Percentiles rank a stretch among this genome's conserved stretches.
phyloP scores from a whole-genome alignment of 306 rosid species.

The Lathyrus sativus region DNA sequence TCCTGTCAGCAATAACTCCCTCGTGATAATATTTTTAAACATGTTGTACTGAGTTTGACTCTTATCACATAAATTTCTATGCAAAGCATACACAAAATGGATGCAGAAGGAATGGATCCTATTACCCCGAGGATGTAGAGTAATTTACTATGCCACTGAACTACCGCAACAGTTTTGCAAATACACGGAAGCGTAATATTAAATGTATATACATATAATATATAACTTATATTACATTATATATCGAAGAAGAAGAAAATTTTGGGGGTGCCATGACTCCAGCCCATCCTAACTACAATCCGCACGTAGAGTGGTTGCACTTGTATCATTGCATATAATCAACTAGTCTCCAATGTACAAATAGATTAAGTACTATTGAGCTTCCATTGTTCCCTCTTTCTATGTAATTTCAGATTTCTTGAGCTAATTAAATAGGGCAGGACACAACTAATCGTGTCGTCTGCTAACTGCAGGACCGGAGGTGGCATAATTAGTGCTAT shows the following conservation, averaged over 20 bases:
- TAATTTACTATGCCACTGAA: background rate
- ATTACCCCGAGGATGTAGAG: background rate
- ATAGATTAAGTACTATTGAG: conserved; percentile 5
- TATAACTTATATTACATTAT: background rate
- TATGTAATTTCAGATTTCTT: conserved; percentile 33
- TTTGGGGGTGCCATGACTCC: conserved; percentile 1
- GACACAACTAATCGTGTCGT: conserved; percentile 41
- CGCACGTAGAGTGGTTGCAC: conserved; percentile 1
- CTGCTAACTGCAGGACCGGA: conserved; percentile 84
- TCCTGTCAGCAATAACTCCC: background rate
- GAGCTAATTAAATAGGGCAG: conserved; percentile 41
- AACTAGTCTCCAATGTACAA: conserved; percentile 19
- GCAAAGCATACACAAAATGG: background rate
- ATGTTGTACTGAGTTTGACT: background rate
- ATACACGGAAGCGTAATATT: background rate
- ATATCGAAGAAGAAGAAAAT: background rate
- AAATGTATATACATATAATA: background rate
- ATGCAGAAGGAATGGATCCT: background rate
- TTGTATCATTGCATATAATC: conserved; percentile 28
- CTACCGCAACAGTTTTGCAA: background rate
- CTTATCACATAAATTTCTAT: background rate
- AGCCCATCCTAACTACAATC: background rate
- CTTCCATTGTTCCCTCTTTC: conserved; percentile 31
- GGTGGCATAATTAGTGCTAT: conserved; percentile 76
- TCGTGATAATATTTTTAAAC: background rate